These are phyloP conservation scores for Akanthomyces uredinophilus DNA, from an alignment of 2,329 filamentous ascomycete genomes.

Conservation along the genomic window DNA sequence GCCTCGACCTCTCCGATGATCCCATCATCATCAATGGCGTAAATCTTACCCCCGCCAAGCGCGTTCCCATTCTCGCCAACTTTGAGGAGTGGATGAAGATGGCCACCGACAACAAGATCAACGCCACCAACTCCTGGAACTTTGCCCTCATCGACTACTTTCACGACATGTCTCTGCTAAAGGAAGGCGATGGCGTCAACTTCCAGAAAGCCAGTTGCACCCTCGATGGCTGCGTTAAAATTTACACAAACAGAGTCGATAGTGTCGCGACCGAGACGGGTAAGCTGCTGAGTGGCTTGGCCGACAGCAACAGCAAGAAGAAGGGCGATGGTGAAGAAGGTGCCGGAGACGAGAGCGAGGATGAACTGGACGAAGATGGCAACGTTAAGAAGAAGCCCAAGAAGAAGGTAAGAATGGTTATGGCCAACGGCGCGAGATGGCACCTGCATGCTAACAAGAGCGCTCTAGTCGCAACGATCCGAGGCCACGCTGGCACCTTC, in stretches of 20 bases:
- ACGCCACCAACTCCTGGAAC: constrained; percentile 97
- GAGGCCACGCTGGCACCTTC: constrained; percentile 90
- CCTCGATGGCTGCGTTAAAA: constrained; percentile 96
- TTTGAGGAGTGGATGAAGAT: constrained; percentile 99
- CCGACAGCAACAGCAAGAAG: constrained; percentile 77
- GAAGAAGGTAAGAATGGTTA: constrained; percentile 60
- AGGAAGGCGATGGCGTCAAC: constrained; percentile 95
- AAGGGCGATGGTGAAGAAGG: constrained; percentile 60
- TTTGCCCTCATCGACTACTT: constrained; percentile 99
- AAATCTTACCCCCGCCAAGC: constrained; percentile 91
- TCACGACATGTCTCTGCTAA: constrained; percentile 95
- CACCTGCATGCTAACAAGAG: background rate
- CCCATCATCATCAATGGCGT: constrained; percentile 63
- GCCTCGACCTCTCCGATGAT: constrained; percentile 47
- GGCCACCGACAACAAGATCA: constrained; percentile 99
- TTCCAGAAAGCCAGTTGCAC: constrained; percentile 99
- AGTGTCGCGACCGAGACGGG: constrained; percentile 97
- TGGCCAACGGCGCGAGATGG: background rate
- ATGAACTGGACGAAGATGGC: constrained; percentile 59
- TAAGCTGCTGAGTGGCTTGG: constrained; percentile 86
- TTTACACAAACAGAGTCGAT: constrained; percentile 97
- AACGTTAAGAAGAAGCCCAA: constrained; percentile 58
- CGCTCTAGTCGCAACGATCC: constrained; percentile 58
- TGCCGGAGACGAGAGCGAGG: constrained; percentile 62
- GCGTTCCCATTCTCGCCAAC: constrained; percentile 90